Conservation (phyloP, 2,329 filamentous ascomycete genomes). For the Cryphonectria carpinicola region DNA sequence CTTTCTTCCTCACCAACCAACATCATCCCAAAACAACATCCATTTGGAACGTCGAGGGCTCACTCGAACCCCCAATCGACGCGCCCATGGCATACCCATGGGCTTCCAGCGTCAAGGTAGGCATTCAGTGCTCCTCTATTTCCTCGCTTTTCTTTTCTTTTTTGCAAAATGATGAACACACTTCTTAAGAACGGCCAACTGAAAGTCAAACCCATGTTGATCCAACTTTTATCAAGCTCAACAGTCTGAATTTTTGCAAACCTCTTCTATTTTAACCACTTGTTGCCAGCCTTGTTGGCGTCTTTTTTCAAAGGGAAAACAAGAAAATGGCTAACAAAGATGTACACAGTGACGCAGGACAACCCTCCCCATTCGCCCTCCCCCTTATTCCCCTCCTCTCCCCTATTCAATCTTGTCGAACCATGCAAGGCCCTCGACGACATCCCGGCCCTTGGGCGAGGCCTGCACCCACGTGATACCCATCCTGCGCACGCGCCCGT, state of each 20-base stretch:
- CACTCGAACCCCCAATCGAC: not conserved
- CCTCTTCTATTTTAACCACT: not conserved
- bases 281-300: not conserved
- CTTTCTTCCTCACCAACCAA: not conserved
- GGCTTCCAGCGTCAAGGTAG: conserved; percentile 2
- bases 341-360: conserved; percentile 20
- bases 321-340: conserved; percentile 17
- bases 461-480: conserved; percentile 37
- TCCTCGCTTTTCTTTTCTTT: not conserved
- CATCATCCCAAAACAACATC: too few species aligned
- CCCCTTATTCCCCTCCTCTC: not conserved
- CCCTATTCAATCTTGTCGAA: conserved; percentile 34
- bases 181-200: conserved; percentile 34
- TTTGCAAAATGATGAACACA: conserved; percentile 31
- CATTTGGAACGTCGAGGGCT: not conserved
- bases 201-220: conserved; percentile 34
- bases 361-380: too few species aligned
- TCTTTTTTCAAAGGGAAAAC: conserved; percentile 12
- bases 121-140: not conserved
- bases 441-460: conserved; percentile 31
- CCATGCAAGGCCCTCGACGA: conserved; percentile 38
- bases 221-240: conserved; percentile 61
- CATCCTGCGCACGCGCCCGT: conserved; percentile 36
- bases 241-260: conserved; percentile 57
- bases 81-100: not conserved